phyloP scores from a whole-genome alignment of 805 yeast species.

The Cyberlindnera mycetangii region DNA sequence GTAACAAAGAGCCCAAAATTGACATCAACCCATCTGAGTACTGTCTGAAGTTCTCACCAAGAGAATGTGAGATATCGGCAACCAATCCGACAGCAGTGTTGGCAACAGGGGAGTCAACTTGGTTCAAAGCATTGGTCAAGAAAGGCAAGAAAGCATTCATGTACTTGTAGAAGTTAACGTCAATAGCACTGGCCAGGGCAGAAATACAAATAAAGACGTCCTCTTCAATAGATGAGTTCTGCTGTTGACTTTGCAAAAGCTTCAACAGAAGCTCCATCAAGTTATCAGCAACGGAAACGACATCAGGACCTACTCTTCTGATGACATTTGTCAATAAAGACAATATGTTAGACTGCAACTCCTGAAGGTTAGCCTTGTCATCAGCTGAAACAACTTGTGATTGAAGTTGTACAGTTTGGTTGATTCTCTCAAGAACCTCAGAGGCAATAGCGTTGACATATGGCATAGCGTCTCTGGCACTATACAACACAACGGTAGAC shows the following conservation, averaged over 20 bases:
- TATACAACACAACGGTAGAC: constrained; percentile 72
- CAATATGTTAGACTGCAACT: constrained; percentile 68
- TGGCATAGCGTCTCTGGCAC: constrained; percentile 67
- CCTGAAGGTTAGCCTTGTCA: constrained; percentile 76
- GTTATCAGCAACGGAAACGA: constrained; percentile 68
- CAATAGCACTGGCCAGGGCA: constrained; percentile 82
- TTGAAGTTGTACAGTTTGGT: constrained; percentile 60
- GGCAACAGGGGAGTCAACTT: constrained; percentile 80
- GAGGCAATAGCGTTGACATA: constrained; percentile 70
- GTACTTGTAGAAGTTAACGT: constrained; percentile 65
- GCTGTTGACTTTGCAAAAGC: constrained; percentile 55
- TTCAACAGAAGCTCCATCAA: constrained; percentile 81
- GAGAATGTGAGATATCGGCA: constrained; percentile 89
- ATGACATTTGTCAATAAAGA: constrained; percentile 27
- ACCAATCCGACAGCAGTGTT: constrained; percentile 91
- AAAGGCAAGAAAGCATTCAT: constrained; percentile 83
- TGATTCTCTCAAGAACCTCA: constrained; percentile 70
- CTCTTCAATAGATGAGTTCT: constrained; percentile 81
- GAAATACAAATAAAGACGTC: constrained; percentile 91
- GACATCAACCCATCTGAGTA: constrained; percentile 82
- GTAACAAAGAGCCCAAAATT: constrained; percentile 71
- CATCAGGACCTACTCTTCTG: constrained; percentile 69
- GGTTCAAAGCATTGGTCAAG: constrained; percentile 72
- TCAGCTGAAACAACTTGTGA: constrained; percentile 62
- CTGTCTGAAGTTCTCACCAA: constrained; percentile 69